Base-by-base conservation (phyloP, 257 asterid genomes). In the Perilla frutescens region DNA sequence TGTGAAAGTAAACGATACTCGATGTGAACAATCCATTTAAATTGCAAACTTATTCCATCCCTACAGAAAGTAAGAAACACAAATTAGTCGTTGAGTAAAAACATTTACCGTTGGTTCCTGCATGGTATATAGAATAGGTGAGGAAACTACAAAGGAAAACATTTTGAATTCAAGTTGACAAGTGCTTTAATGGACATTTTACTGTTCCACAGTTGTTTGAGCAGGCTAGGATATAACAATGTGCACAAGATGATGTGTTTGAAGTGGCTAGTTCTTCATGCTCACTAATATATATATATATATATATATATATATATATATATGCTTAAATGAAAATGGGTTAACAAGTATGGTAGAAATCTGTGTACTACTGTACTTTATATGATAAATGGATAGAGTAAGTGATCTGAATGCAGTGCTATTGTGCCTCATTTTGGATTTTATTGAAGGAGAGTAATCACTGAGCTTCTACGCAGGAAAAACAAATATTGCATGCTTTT, bases 231-330 rank as follows among this genome's bases (percentile, higher is more conserved):
- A 51, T 41, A 53, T 37, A 11, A 36, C 50, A 14, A 20, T 51
- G 62, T 62, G 53, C 62, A 43, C 53, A 3, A 36, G 36, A 12
- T 40, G 44, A 26, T 65, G 40, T 66, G 41, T 67, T 67, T 36
- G 26, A 51, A 68, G 70, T 45, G 41, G 56, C n/a, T 8, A 7
- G 47, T 37, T 54, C 63, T n/a, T 53, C 1, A 53, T 3, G 10
- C 11, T 67, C 15, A 13, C 60, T 7, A 13, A n/a, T 20, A 20
- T 20, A 20, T 20, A 20, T 20, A 20, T 20, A 20, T 20, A 20
- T 20, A 20, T 20, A 20, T 20, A 20, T 20, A 20, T 20, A 20
- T 20, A 20, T 20, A 20, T 2, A 3, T 34, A n/a, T 49, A 48
- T 50, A 10, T 32, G 58, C 34, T 34, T 10, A 49, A 49, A 34